Base-by-base conservation (phyloP, 768 basidiomycete genomes). In the Pisolithus orientalis region DNA sequence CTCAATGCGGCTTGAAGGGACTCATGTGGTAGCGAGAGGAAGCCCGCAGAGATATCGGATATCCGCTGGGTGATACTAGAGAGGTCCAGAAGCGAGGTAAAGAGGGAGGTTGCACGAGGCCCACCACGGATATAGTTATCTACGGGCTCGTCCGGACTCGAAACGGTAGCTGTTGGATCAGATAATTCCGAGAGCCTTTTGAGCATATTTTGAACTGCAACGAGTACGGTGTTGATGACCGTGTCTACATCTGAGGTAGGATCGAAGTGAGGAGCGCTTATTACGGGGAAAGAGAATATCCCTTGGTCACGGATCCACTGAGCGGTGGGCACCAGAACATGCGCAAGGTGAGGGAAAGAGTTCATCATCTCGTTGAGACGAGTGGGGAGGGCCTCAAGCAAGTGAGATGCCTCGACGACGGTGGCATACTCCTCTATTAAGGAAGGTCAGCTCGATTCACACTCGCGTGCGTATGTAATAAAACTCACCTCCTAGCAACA, bases 191-290 rank as follows among this genome's bases (percentile, higher is more conserved):
- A 63, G 55, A 72, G 74, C 49, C 61, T 68, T 9, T 71, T 62
- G 13, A 83, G 69, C 59, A 90, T 60, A 21, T 75, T 69, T 60
- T 94, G 92, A 21, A 85, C 76, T 31, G 74, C 75, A 29, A 89
- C 65, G 21, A 95, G 76, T 44, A 92, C 70, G 1, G 73, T 63
- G 57, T 86, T 79, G 58, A 94, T 78, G 50, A 87, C 61, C 3
- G 57, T 31, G 49, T 80, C 75, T 1, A 70, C 61, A 46, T 61
- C 58, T 24, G 56, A 25, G 6, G 44, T 4, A 3, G 11, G 53
- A 16, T 55, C 48, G 1, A 25, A 34, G 11, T 10, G 43, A 11
- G 55, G 8, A 5, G 44, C n/a, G 14, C 4, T 44, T n/a, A 13
- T 34, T 24, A 29, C 44, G 16, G 54, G n/a, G 44, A 65, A 60